Percentiles rank a stretch among this genome's conserved stretches.
These are phyloP conservation scores for Podaxis carcinomalis DNA, from an alignment of 768 basidiomycete genomes.

Conservation along the genomic window DNA sequence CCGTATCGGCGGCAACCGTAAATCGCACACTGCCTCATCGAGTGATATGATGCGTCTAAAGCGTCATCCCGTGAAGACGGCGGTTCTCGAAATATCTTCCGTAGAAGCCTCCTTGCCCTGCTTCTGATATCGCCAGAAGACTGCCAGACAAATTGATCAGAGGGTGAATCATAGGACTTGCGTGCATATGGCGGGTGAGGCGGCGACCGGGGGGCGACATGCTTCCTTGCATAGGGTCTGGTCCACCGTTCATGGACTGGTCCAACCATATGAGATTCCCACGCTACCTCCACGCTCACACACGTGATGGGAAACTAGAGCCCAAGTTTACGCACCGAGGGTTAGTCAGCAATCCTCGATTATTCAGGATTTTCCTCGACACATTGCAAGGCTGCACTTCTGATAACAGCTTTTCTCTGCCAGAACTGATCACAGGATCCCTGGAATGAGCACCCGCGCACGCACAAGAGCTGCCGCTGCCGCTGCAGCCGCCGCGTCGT, in stretches of 20 bases:
- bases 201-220: not conserved
- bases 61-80: conserved; percentile 5
- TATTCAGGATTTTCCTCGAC: conserved; percentile 9
- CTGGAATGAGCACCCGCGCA: conserved; percentile 42
- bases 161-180: not conserved
- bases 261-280: not conserved
- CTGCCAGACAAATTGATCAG: not conserved
- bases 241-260: not conserved
- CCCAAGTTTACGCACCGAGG: not conserved
- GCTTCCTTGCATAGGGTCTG: not conserved
- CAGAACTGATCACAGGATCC: not conserved
- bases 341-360: conserved; percentile 7
- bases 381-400: not conserved
- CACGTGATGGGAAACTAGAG: conserved; percentile 11
- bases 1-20: not conserved
- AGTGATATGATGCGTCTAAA: not conserved
- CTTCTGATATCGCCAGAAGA: conserved; percentile 3
- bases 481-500: conserved; percentile 17
- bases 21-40: not conserved
- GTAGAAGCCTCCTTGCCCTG: not conserved
- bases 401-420: conserved; percentile 4
- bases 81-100: not conserved
- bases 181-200: not conserved
- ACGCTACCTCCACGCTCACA: not conserved
- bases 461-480: conserved; percentile 33